Evolutionary conservation across 768 basidiomycete species (phyloP), one percentile per base, ranked within the genome.

Genomic region (Clitopilus passeckerianus): DNA sequence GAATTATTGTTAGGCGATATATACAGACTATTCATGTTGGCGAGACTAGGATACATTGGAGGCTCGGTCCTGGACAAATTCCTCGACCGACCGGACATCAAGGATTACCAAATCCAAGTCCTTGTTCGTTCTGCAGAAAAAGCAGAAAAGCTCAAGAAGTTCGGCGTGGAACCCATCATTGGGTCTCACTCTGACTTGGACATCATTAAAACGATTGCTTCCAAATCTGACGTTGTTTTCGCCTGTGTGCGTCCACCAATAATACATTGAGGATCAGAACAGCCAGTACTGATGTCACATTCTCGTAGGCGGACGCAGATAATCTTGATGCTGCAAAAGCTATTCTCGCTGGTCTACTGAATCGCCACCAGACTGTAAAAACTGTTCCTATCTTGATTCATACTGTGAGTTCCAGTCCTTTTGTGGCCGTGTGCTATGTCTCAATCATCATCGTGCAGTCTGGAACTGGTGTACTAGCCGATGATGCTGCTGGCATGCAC

Each of bases 331-430:
- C 80, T 0, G 75, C 74, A 0, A 63, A 75, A 35, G 80, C 82
- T 1, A 78, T 81, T 8, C 67, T 89, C 58, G 72, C 67, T 12
- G 87, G 88, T 0, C 60, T 84, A 66, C 83, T 80, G 71, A 78
- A 74, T 62, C 70, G 75, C 18, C 68, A 77, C 55, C 71, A 75
- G 30, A 65, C 61, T 22, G 79, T 77, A 0, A 79, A 80, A 4
- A 72, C 66, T 1, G 65, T 68, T 1, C 77, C 85, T 7, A 74
- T 77, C 59, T 73, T 84, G 10, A 86, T 90, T 16, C 84, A 90
- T 65, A 87, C 86, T 0, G 87, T 86, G 64, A 63, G 85, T 70
- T 5, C 23, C 34, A 33, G 8, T 37, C 30, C 54, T 4, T 16
- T 20, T 30, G 27, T 30, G 30, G 10, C 12, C 10, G 20, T 15